A percentile compares a stretch with the other conserved stretches of the same genome.
Conservation (phyloP, 139 green algal genomes). For the Coelastrella sp. region DNA sequence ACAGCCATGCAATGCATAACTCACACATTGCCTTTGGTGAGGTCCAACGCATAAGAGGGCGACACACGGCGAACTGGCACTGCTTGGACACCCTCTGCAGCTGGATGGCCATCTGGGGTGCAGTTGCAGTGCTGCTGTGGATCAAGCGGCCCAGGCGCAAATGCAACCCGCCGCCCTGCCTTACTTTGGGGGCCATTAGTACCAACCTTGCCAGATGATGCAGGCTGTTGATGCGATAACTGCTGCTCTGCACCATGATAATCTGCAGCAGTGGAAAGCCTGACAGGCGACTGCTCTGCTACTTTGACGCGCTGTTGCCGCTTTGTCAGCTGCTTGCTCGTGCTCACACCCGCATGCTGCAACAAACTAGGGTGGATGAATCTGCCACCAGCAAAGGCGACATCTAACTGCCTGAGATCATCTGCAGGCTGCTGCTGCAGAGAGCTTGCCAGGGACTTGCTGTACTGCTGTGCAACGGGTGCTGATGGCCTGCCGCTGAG, state of each 20-base stretch:
- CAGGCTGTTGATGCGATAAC: too few species aligned
- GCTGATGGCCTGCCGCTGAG: background rate
- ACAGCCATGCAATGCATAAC: too few species aligned
- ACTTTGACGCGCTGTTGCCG: background rate
- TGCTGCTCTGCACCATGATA: too few species aligned
- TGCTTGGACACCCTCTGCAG: slow-evolving; percentile 36
- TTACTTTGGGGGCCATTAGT: too few species aligned
- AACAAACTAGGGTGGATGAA: slow-evolving; percentile 23
- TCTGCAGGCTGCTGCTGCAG: background rate
- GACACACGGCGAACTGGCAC: slow-evolving; percentile 42
- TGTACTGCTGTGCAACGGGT: background rate
- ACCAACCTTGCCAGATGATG: too few species aligned
- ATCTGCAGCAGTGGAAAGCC: background rate
- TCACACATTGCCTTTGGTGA: slow-evolving; percentile 31
- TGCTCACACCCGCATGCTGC: background rate
- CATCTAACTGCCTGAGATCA: background rate
- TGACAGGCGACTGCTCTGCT: background rate
- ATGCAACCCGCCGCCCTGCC: slow-evolving; percentile 32
- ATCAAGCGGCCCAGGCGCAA: slow-evolving; percentile 44
- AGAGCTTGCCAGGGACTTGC: background rate
- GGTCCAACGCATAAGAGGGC: background rate
- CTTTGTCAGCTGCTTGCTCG: background rate
- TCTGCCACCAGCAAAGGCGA: background rate
- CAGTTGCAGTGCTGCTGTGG: background rate
- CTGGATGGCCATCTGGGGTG: slow-evolving; percentile 49